Conservation (phyloP, 179 eudicot genomes). For the Drosera spatulata region DNA sequence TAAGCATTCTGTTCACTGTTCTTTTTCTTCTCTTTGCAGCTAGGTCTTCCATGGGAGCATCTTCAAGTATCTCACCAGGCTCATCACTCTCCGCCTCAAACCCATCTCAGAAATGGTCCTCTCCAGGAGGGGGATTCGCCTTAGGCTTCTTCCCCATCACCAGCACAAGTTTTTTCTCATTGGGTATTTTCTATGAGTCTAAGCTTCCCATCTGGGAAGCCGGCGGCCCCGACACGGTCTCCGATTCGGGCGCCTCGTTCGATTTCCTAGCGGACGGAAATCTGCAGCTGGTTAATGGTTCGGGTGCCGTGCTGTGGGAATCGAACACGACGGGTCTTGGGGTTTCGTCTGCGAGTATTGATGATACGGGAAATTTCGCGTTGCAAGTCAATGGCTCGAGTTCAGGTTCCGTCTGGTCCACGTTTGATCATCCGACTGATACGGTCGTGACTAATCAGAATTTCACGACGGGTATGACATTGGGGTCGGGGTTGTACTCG, state of each 20-base stretch:
- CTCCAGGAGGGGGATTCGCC: slow-evolving; percentile 37
- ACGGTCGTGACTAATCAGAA: slow-evolving; percentile 45
- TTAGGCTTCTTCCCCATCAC: slow-evolving; percentile 28
- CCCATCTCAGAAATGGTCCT: slow-evolving; percentile 27
- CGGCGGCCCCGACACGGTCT: neutral
- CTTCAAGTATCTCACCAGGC: slow-evolving; percentile 25
- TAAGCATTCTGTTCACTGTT: too few relatives aligned
- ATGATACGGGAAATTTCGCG: slow-evolving; percentile 50
- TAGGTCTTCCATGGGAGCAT: too few relatives aligned
- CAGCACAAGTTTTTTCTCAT: slow-evolving; percentile 11
- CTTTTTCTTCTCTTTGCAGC: too few relatives aligned
- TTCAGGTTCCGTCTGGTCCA: slow-evolving; percentile 40
- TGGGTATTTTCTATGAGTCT: slow-evolving; percentile 29
- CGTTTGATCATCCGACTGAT: slow-evolving; percentile 64
- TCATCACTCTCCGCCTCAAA: slow-evolving; percentile 35
- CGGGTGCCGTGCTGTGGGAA: slow-evolving; percentile 36
- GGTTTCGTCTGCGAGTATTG: slow-evolving; percentile 36
- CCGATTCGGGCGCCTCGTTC: slow-evolving; percentile 8
- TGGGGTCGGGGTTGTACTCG: slow-evolving; percentile 49
- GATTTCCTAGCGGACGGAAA: slow-evolving; percentile 15
- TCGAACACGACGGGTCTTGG: slow-evolving; percentile 47
- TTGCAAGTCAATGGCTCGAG: slow-evolving; percentile 21
- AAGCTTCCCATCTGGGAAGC: slow-evolving; percentile 38
- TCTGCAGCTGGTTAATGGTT: slow-evolving; percentile 13
- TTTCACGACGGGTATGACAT: slow-evolving; percentile 18